Percentiles rank a stretch among this genome's conserved stretches.
Evolutionary conservation across 2,329 filamentous ascomycete genomes (phyloP).

Genomic region (Curvularia sp.): DNA sequence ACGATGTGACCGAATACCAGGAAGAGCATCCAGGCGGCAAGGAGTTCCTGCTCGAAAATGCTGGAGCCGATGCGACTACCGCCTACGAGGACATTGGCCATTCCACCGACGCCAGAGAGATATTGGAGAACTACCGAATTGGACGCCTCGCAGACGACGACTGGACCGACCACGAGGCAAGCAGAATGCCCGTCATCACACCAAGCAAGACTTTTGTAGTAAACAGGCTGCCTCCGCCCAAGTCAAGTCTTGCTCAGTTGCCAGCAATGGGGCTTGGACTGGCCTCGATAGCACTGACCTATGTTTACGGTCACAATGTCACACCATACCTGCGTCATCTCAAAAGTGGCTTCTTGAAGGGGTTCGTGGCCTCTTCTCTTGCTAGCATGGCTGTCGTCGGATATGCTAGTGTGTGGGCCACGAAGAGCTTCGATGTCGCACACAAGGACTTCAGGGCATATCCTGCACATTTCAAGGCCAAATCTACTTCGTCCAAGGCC

Average conservation of each 20-base stretch:
- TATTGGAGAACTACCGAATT: conserved; percentile 50
- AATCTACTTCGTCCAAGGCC: conserved; percentile 11
- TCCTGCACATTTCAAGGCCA: conserved; percentile 23
- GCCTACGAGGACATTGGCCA: conserved; percentile 56
- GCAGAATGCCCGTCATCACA: conserved; percentile 47
- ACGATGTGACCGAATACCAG: conserved; percentile 65
- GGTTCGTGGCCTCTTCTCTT: conserved; percentile 20
- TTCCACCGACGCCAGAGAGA: conserved; percentile 55
- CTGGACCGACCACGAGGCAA: conserved; percentile 33
- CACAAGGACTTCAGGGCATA: conserved; percentile 24
- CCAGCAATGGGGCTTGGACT: conserved; percentile 15
- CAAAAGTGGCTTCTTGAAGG: conserved; percentile 22
- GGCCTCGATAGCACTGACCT: conserved; percentile 9
- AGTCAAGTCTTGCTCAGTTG: conserved; percentile 9
- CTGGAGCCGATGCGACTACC: conserved; percentile 54
- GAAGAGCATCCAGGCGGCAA: conserved; percentile 63
- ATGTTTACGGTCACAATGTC: conserved; percentile 15
- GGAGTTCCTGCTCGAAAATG: conserved; percentile 52
- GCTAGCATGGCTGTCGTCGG: conserved; percentile 15
- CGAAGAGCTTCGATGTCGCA: conserved; percentile 21
- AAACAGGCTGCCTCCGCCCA: conserved; percentile 24
- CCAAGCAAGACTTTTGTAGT: conserved; percentile 17
- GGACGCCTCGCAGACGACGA: conserved; percentile 24
- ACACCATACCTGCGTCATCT: conserved; percentile 18
- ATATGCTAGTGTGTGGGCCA: conserved; percentile 19